Conservation (phyloP, 1,284 basidiomycete species). For the Ceratobasidium sp. region DNA sequence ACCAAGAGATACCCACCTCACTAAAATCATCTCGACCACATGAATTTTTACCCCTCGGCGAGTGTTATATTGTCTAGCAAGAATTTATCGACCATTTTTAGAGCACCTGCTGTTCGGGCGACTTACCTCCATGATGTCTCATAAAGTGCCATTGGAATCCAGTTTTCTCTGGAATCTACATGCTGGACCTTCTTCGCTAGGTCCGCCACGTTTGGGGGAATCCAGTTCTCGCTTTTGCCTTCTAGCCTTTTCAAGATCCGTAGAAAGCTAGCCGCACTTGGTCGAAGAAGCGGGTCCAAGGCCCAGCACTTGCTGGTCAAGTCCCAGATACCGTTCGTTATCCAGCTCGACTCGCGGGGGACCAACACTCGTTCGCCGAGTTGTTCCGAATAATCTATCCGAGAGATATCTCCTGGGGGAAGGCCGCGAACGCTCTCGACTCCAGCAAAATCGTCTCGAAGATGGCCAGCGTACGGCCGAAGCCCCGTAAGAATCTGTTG, state of each 20-base stretch:
- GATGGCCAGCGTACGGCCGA: constrained; percentile 14
- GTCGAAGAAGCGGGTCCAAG: constrained; percentile 17
- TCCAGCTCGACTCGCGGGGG: constrained; percentile 20
- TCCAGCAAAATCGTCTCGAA: constrained; percentile 39
- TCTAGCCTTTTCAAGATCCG: not conserved
- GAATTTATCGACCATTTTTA: not conserved
- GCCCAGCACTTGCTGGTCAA: constrained; percentile 22
- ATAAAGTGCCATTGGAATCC: constrained; percentile 23
- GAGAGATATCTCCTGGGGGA: constrained; percentile 14
- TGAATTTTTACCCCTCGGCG: not conserved
- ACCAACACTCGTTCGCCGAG: not conserved
- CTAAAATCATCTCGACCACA: constrained; percentile 14
- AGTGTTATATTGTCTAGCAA: not conserved
- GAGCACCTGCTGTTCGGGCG: not conserved
- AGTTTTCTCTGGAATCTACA: constrained; percentile 3
- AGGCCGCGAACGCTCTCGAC: constrained; percentile 28
- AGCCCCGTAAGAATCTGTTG: constrained; percentile 15
- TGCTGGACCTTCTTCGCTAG: constrained; percentile 15
- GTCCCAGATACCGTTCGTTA: constrained; percentile 35
- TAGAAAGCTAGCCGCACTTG: constrained; percentile 19
- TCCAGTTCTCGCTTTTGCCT: constrained; percentile 6
- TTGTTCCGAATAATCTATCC: constrained; percentile 1
- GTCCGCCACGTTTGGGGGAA: constrained; percentile 13
- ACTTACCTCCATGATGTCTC: constrained; percentile 18
- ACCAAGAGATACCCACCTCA: not conserved